Evolutionary conservation across 345 rosid genomes (phyloP), one percentile per base, ranked within the genome.

Genomic region (Brassica carinata): DNA sequence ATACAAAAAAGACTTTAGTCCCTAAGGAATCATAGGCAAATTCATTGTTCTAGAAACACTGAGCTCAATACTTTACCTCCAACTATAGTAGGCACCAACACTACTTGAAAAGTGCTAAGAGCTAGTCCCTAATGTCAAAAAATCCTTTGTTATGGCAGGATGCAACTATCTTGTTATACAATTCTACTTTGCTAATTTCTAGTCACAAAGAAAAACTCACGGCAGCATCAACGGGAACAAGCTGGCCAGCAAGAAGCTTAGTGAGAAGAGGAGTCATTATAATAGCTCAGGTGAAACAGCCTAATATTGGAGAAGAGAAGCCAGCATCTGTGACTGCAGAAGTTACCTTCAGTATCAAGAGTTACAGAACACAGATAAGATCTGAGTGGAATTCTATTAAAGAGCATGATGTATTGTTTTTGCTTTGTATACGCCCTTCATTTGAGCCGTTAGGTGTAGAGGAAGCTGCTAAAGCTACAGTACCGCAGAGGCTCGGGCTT

Each of bases 201-300:
- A n/a, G n/a, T n/a, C n/a, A n/a, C n/a, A n/a, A n/a, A n/a, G n/a
- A n/a, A 62, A 30, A 76, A 86, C 95, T 84, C 83, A 96, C 99
- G 5, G 84, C 96, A 77, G 98, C 96, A 87, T 96, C 97, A 71
- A 96, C 98, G 0, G 97, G 98, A 86, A 96, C 99, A 85, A 96
- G 99, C 86, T 96, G 99, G 59, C 98, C 98, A 4, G 98, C 99
- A 74, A 96, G 99, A 83, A 96, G 94, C 92, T 91, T 93, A 19
- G 99, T 96, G 31, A 93, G 96, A 77, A 96, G 96, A 45, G 99
- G 99, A 27, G 99, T 96, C 99, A 96, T 93, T 73, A 96, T 80
- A 77, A 96, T 96, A 69, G 99, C 98, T n/a, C n/a, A n/a, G n/a
- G n/a, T n/a, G n/a, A n/a, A n/a, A n/a, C n/a, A n/a, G n/a, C n/a